Percentiles rank a stretch among this genome's conserved stretches.
These are phyloP conservation scores for Scheffersomyces stipitis DNA, from an alignment of 805 yeast species.

Conservation along the genomic window DNA sequence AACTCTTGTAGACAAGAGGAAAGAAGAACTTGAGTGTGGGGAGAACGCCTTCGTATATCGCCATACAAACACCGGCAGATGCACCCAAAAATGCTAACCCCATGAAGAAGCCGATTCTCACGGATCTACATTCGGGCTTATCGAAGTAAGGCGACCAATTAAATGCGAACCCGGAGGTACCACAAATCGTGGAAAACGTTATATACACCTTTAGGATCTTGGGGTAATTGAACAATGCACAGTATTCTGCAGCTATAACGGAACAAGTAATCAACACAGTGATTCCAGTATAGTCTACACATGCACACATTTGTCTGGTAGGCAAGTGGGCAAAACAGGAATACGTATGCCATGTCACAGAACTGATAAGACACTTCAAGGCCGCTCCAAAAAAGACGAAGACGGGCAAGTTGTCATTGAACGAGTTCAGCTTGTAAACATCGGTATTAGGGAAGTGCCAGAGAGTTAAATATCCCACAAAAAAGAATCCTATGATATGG, in stretches of 20 bases:
- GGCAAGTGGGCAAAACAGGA: constrained; percentile 66
- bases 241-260: constrained; percentile 81
- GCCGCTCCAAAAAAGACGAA: constrained; percentile 70
- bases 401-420: constrained; percentile 50
- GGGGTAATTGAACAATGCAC: constrained; percentile 66
- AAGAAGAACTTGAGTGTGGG: constrained; percentile 54
- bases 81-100: constrained; percentile 76
- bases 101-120: constrained; percentile 78
- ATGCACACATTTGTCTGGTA: constrained; percentile 75
- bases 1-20: constrained; percentile 69
- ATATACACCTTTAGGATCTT: constrained; percentile 50
- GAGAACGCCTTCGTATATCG: constrained; percentile 53
- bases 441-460: constrained; percentile 64
- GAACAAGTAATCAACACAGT: constrained; percentile 88
- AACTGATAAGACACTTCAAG: constrained; percentile 71
- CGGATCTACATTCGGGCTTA: constrained; percentile 75
- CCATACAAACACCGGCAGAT: constrained; percentile 58
- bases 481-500: constrained; percentile 69
- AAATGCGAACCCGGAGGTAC: constrained; percentile 68
- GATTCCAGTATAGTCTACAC: constrained; percentile 94
- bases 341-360: constrained; percentile 91
- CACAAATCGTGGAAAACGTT: constrained; percentile 61
- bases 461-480: constrained; percentile 55
- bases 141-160: constrained; percentile 95
- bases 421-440: constrained; percentile 44